Evolutionary conservation across 176 grass and related monocot genomes (phyloP), one percentile per base, ranked within the genome.

Genomic region (Phoenix dactylifera): DNA sequence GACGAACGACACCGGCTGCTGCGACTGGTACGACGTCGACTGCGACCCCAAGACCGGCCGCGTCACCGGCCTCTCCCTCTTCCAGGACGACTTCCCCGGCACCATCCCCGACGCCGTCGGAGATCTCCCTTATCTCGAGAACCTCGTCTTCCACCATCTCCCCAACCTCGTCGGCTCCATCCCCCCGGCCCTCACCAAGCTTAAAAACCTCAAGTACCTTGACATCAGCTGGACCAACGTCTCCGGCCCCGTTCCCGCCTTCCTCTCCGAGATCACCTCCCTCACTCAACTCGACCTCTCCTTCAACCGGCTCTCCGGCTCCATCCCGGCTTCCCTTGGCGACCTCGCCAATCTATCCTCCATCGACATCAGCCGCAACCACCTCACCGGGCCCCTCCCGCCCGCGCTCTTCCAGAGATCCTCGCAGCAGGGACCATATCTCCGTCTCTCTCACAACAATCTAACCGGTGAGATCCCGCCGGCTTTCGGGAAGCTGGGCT

Each of bases 361-460:
- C 80, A 6, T 95, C 9, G 86, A 95, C 69, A 69, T 95, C 55
- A 86, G 90, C 69, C 67, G 78, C 67, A 95, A 95, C 80, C 24
- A 67, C 55, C 80, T 95, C 14, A 77, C 74, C 29, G 86, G 90
- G 72, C 26, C 29, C 63, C 49, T 65, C 22, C 63, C 63, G 15
- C 49, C 63, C 4, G 12, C 20, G 22, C 20, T 65, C 15, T 65
- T 65, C 63, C 24, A 23, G 4, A 24, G 51, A 20, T 16, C 5
- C 14, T 26, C 63, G 10, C 18, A 15, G 12, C 15, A 22, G 10
- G 49, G 23, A 4, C 14, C 49, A 19, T 65, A 65, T 50, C 48
- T 65, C 22, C 63, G 15, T 10, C 63, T 65, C 49, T 65, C 63
- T 49, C 63, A 65, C 63, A 65, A 65, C 49, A 22, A 15, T 12